Percentiles rank a stretch among this genome's conserved stretches.
phyloP scores from a whole-genome alignment of 2,329 filamentous ascomycete genomes.

The Fusarium stilboides region DNA sequence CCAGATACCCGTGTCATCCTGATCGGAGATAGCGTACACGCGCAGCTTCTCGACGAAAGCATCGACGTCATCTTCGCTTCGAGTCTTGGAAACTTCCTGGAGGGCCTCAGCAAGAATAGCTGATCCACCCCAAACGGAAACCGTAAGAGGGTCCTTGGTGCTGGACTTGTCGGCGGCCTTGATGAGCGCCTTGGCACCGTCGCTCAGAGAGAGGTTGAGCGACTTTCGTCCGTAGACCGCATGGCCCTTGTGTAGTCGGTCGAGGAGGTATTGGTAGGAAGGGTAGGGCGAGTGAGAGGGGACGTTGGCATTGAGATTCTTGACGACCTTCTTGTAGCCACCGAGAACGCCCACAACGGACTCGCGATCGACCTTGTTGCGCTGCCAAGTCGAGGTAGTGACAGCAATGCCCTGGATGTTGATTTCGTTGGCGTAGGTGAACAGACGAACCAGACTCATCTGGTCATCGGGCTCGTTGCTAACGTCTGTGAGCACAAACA shows the following conservation, averaged over 20 bases:
- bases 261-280: not conserved
- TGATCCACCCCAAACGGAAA: conserved; percentile 68
- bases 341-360: conserved; percentile 51
- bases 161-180: conserved; percentile 36
- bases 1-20: conserved; percentile 71
- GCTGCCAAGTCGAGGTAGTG: conserved; percentile 62
- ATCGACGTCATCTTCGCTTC: conserved; percentile 50
- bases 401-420: conserved; percentile 60
- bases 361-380: conserved; percentile 49
- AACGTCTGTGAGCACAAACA: conserved; percentile 61
- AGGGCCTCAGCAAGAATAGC: conserved; percentile 67
- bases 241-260: conserved; percentile 2
- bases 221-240: conserved; percentile 46
- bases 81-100: conserved; percentile 51
- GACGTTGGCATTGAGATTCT: conserved; percentile 25
- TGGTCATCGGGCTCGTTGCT: conserved; percentile 63
- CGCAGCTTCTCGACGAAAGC: conserved; percentile 60
- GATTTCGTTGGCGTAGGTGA: conserved; percentile 63
- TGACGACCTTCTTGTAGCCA: conserved; percentile 49
- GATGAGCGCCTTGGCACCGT: conserved; percentile 60
- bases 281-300: conserved; percentile 2
- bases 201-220: conserved; percentile 39
- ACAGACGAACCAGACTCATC: conserved; percentile 59
- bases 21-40: conserved; percentile 71
- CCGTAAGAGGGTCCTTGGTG: conserved; percentile 60